Conservation (phyloP, 352 stramenopile genomes). For the Globisporangium apiculatum region DNA sequence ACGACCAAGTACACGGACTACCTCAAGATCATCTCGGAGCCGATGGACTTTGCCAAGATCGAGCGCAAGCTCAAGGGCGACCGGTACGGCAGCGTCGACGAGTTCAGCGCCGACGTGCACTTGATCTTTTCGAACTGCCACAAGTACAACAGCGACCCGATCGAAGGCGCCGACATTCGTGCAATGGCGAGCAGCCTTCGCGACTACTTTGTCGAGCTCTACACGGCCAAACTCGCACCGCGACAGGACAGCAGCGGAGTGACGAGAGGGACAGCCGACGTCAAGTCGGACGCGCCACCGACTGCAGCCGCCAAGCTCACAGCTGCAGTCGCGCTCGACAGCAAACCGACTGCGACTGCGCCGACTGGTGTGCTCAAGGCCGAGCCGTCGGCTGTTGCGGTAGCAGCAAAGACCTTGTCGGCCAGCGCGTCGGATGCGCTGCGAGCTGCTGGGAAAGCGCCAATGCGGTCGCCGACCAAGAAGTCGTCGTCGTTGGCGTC, state of each 20-base stretch:
- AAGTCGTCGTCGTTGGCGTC: neutral
- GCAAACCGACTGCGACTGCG: slow-evolving; percentile 5
- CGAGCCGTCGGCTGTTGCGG: slow-evolving; percentile 5
- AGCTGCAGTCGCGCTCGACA: slow-evolving; percentile 6
- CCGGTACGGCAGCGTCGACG: slow-evolving; percentile 64
- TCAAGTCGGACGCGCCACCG: slow-evolving; percentile 1
- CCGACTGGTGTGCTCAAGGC: no score
- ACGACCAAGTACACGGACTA: slow-evolving; percentile 86
- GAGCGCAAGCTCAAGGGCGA: slow-evolving; percentile 83
- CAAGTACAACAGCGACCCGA: slow-evolving; percentile 86
- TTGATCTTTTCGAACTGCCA: slow-evolving; percentile 87
- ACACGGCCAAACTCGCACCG: slow-evolving; percentile 47
- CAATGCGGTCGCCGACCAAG: slow-evolving; percentile 1
- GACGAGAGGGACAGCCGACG: slow-evolving; percentile 6
- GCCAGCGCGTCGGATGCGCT: slow-evolving; percentile 6
- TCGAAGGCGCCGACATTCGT: slow-evolving; percentile 81
- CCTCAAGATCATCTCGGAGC: slow-evolving; percentile 66
- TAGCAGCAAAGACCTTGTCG: slow-evolving; percentile 11
- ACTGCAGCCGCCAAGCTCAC: slow-evolving; percentile 3
- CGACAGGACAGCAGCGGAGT: slow-evolving; percentile 21
- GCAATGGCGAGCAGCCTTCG: slow-evolving; percentile 77
- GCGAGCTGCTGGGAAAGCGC: neutral
- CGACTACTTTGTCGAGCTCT: slow-evolving; percentile 76
- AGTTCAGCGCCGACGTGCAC: slow-evolving; percentile 81
- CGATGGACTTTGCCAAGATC: slow-evolving; percentile 87